Base-by-base conservation (phyloP, 1,284 basidiomycete genomes). In the Boletus semigastroideus region DNA sequence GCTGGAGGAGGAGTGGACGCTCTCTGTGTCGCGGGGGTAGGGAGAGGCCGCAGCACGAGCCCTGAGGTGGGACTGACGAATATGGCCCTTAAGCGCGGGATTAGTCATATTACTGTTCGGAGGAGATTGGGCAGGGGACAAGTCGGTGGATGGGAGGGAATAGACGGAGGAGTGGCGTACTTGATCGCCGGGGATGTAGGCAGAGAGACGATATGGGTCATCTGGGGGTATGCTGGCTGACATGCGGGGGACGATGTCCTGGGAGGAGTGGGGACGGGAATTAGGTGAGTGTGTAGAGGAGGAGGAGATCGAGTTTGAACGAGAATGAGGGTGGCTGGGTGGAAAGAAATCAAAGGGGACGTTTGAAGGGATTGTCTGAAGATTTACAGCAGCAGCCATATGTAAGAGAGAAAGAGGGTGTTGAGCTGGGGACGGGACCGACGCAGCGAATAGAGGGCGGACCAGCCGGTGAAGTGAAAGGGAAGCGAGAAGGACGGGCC, bases 1-100 rank as follows among this genome's bases (percentile, higher is more conserved):
- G 72, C 83, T 86, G 43, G 87, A 90, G 36, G 88, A 90, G 13
- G 89, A 91, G 64, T 91, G 88, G 55, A 90, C 87, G 66, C 84
- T 86, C 74, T 90, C 87, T 20, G 84, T 83, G 66, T 91, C 89
- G 55, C 89, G 82, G 51, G 88, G 86, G 70, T 92, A 92, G 37
- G 88, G 88, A 49, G 87, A 90, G 38, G 86, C 84, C 49, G 84
- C 85, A 49, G 79, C 84, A 59, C 87, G 82, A 53, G 87, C 86
- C 56, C 88, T 82, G 67, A 84, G 84, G 70, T 90, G 88, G 55
- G 80, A 79, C 38, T 83, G 80, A 61, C 86, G 84, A 59, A 86
- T 77, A 60, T 86, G 84, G 61, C 79, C 80, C 74, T 90, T 87
- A 59, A 87, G 77, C 47, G 83, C 78, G 57, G 84, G 79, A 72